Percentiles rank a stretch among this genome's conserved stretches.
Evolutionary conservation across 2,329 filamentous ascomycete species (phyloP).

Genomic region (Phialophora tarda): DNA sequence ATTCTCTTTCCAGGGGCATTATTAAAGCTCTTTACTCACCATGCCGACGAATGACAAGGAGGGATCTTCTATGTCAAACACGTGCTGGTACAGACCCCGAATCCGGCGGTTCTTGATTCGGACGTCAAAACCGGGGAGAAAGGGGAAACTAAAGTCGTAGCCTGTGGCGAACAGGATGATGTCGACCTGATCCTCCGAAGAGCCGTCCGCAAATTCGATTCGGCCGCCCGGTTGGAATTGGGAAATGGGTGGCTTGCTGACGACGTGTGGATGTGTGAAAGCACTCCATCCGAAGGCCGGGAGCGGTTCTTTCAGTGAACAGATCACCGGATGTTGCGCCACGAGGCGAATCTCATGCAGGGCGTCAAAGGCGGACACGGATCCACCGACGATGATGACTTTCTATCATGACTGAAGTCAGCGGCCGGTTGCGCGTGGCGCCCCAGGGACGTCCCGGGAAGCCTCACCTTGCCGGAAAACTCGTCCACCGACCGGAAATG

Average conservation of each 20-base stretch:
- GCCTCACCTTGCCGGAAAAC: slow-evolving; percentile 46
- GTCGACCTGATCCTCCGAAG: background rate
- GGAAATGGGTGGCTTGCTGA: slow-evolving; percentile 41
- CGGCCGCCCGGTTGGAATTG: slow-evolving; percentile 38
- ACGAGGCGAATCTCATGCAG: slow-evolving; percentile 39
- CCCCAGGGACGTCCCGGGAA: background rate
- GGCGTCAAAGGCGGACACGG: background rate
- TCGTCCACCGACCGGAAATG: slow-evolving; percentile 47
- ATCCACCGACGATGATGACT: background rate
- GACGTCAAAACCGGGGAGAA: background rate
- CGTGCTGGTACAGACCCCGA: background rate
- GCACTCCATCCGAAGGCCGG: slow-evolving; percentile 29
- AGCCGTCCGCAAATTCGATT: background rate
- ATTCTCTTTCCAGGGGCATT: background rate
- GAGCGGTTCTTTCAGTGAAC: slow-evolving; percentile 12
- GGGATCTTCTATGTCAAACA: background rate
- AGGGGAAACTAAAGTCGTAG: slow-evolving; percentile 1
- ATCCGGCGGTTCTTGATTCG: background rate
- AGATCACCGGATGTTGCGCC: slow-evolving; percentile 35
- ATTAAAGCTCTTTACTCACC: background rate
- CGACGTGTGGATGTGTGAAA: slow-evolving; percentile 43
- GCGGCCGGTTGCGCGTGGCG: too few relatives aligned
- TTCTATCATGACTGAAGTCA: background rate
- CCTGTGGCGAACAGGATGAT: background rate
- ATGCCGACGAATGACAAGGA: background rate